phyloP scores from a whole-genome alignment of 306 rosid species.

The Morella rubra region DNA sequence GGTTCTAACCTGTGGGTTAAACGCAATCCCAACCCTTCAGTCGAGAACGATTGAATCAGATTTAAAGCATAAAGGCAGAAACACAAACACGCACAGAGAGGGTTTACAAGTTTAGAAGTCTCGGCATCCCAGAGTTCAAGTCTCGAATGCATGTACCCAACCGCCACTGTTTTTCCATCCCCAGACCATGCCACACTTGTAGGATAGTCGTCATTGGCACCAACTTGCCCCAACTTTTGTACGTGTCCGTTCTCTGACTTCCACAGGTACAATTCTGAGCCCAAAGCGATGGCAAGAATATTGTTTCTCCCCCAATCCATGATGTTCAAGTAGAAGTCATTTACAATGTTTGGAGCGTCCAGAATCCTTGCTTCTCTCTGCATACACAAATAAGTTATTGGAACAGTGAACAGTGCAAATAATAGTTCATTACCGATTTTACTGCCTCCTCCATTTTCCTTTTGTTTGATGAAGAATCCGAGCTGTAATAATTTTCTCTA shows the following conservation, averaged over 20 bases:
- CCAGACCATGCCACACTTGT: slow-evolving; percentile 67
- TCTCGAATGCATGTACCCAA: slow-evolving; percentile 54
- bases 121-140: slow-evolving; percentile 72
- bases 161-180: slow-evolving; percentile 45
- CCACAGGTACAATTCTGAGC: slow-evolving; percentile 64
- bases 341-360: slow-evolving; percentile 66
- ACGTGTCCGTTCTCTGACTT: slow-evolving; percentile 44
- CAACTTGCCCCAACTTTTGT: slow-evolving; percentile 36
- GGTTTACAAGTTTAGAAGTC: slow-evolving; percentile 52
- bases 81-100: neutral
- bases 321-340: slow-evolving; percentile 63
- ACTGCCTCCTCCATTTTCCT: too few species aligned
- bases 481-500: too few species aligned
- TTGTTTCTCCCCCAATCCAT: slow-evolving; percentile 78
- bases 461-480: too few species aligned
- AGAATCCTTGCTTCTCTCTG: slow-evolving; percentile 59
- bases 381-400: slow-evolving; percentile 15
- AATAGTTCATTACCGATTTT: neutral
- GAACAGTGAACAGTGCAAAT: slow-evolving; percentile 4
- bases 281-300: slow-evolving; percentile 59
- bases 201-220: slow-evolving; percentile 43
- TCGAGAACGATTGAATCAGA: slow-evolving; percentile 17
- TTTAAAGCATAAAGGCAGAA: neutral
- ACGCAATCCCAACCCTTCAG: too few species aligned
- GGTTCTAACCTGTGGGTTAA: slow-evolving; percentile 46